A percentile compares a stretch with the other conserved stretches of the same genome.
phyloP scores from a whole-genome alignment of 1,284 basidiomycete genomes.

The Trichosporon coremiiforme region DNA sequence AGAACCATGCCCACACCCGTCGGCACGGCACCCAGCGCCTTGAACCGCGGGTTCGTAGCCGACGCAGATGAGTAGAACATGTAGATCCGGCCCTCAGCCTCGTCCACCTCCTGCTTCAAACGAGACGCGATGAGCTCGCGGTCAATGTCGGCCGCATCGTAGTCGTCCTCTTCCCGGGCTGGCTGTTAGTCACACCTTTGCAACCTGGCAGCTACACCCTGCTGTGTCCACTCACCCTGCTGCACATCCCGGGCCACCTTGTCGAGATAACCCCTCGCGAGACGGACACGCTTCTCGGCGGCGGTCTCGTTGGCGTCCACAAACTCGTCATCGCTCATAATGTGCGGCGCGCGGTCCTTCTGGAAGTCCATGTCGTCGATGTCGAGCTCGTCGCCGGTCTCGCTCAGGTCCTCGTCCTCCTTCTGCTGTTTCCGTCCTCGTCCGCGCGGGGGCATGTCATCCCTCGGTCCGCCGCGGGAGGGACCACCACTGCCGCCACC shows the following conservation, averaged over 20 bases:
- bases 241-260: conserved; percentile 71
- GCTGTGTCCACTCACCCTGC: conserved; percentile 60
- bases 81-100: conserved; percentile 54
- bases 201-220: conserved; percentile 6
- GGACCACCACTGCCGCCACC: conserved; percentile 32
- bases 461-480: conserved; percentile 24
- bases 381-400: conserved; percentile 61
- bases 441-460: not conserved
- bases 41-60: conserved; percentile 18
- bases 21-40: conserved; percentile 24
- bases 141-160: conserved; percentile 92
- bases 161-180: conserved; percentile 67
- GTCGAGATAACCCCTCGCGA: conserved; percentile 88
- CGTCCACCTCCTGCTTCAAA: conserved; percentile 79
- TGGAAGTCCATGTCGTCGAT: conserved; percentile 76
- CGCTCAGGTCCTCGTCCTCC: conserved; percentile 69
- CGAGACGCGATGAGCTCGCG: conserved; percentile 85
- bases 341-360: conserved; percentile 58
- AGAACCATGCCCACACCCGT: conserved; percentile 24
- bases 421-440: conserved; percentile 19
- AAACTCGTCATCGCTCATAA: conserved; percentile 72
- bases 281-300: conserved; percentile 84
- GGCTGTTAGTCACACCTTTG: conserved; percentile 14
- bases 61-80: conserved; percentile 57
- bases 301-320: conserved; percentile 77